These are phyloP conservation scores for Coniophora puteana DNA, from an alignment of 1,284 basidiomycete genomes.

Conservation along the genomic window DNA sequence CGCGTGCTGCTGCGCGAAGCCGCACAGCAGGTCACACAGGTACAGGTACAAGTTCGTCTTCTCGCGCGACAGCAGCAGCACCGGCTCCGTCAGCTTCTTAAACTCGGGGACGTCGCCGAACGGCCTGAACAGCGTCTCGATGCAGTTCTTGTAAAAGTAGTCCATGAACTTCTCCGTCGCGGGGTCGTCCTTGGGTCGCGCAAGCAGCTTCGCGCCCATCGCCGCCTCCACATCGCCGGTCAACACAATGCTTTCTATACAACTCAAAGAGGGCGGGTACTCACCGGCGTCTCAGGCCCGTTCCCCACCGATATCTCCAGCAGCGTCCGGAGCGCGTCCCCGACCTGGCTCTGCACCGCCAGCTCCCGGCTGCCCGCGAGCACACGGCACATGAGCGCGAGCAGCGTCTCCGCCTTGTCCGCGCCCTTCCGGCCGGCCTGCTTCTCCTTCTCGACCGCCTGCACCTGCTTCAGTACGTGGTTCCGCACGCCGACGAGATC, in stretches of 20 bases:
- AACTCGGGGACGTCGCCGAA: constrained; percentile 77
- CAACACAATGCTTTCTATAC: neutral
- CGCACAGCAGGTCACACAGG: constrained; percentile 88
- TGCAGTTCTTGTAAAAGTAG: constrained; percentile 86
- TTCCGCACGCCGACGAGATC: constrained; percentile 84
- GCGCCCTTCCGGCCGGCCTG: constrained; percentile 49
- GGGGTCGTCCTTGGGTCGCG: constrained; percentile 77
- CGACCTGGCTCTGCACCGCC: constrained; percentile 87
- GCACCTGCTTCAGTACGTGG: constrained; percentile 81
- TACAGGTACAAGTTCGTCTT: constrained; percentile 76
- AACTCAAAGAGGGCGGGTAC: constrained; percentile 10
- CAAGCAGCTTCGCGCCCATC: constrained; percentile 40
- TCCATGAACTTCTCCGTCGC: constrained; percentile 85
- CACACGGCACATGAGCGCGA: constrained; percentile 74
- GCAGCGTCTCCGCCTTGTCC: constrained; percentile 69
- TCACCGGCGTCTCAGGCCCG: constrained; percentile 33
- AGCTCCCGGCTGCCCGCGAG: constrained; percentile 79
- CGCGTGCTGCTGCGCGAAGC: constrained; percentile 83
- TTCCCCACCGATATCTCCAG: constrained; percentile 67
- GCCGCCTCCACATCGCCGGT: constrained; percentile 17
- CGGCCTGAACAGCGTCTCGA: constrained; percentile 76
- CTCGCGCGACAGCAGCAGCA: constrained; percentile 61
- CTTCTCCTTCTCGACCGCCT: constrained; percentile 59
- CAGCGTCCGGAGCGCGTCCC: constrained; percentile 85
- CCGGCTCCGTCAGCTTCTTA: constrained; percentile 52